Evolutionary conservation across 2,329 filamentous ascomycete genomes (phyloP).

Genomic region (Aureobasidium sp.): DNA sequence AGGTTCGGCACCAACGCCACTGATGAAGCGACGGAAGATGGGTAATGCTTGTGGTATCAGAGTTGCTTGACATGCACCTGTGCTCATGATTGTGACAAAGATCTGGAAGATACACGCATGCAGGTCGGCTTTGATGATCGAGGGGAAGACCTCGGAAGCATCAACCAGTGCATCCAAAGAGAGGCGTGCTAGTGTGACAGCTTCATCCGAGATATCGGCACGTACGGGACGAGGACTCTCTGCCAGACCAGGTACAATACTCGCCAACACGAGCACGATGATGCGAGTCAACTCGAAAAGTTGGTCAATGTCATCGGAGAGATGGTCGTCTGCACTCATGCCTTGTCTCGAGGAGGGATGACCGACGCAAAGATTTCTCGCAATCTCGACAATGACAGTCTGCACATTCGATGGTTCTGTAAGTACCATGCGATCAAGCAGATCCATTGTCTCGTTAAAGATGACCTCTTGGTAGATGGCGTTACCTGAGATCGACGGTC

Average conservation of each 20-base stretch:
- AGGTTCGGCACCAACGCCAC: conserved; percentile 53
- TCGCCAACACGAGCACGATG: conserved; percentile 86
- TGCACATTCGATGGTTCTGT: conserved; percentile 88
- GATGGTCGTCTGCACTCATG: conserved; percentile 57
- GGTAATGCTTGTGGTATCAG: conserved; percentile 86
- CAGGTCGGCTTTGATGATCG: conserved; percentile 91
- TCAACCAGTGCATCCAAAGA: conserved; percentile 85
- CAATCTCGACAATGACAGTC: conserved; percentile 87
- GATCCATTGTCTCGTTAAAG: conserved; percentile 94
- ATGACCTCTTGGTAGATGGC: conserved; percentile 94
- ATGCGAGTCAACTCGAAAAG: conserved; percentile 94
- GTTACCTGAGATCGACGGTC: conserved; percentile 89
- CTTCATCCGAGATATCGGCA: conserved; percentile 70
- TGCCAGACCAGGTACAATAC: conserved; percentile 74
- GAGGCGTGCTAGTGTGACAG: conserved; percentile 68
- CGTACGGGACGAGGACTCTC: conserved; percentile 39
- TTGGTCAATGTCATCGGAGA: conserved; percentile 96
- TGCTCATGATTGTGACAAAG: conserved; percentile 86
- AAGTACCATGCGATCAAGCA: conserved; percentile 83
- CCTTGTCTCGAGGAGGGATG: conserved; percentile 79
- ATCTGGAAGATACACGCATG: conserved; percentile 97
- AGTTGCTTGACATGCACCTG: conserved; percentile 75
- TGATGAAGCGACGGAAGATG: conserved; percentile 85
- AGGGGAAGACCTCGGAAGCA: conserved; percentile 89
- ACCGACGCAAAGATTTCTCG: conserved; percentile 77